Evolutionary conservation across 306 rosid genomes (phyloP).

Genomic region (Inga laurina): DNA sequence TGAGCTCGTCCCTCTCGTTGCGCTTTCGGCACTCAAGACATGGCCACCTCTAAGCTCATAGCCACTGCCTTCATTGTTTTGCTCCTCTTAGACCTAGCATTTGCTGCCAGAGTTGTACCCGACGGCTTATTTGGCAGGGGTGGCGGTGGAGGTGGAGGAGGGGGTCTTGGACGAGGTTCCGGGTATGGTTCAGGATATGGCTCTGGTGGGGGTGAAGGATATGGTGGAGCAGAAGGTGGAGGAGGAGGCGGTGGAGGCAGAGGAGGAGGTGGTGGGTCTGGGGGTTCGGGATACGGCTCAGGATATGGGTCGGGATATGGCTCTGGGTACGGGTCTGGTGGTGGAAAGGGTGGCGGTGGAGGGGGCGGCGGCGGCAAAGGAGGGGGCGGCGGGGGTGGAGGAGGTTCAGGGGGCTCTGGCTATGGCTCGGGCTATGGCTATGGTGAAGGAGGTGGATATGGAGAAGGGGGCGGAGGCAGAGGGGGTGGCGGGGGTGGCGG

Average conservation of each 20-base stretch:
- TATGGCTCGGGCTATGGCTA: constrained; percentile 33
- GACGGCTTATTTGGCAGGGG: background rate
- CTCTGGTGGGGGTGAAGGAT: background rate
- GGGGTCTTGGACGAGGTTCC: background rate
- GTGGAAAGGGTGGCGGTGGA: constrained; percentile 3
- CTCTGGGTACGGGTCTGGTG: constrained; percentile 1
- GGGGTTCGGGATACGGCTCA: background rate
- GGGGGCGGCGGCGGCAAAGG: constrained; percentile 13
- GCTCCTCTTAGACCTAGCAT: constrained; percentile 47
- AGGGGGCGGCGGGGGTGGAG: constrained; percentile 36
- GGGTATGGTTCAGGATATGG: background rate
- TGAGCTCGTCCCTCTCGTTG: background rate
- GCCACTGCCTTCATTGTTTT: constrained; percentile 47
- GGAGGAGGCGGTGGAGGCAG: background rate
- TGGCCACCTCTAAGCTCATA: constrained; percentile 36
- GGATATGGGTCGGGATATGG: constrained; percentile 11
- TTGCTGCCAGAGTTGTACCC: constrained; percentile 40
- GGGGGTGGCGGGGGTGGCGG: constrained; percentile 34
- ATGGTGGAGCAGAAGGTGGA: background rate
- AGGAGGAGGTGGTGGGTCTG: background rate
- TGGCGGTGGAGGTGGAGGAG: background rate
- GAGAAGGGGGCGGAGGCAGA: background rate
- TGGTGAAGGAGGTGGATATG: constrained; percentile 18
- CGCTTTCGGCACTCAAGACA: background rate
- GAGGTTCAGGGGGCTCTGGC: constrained; percentile 43